Evolutionary conservation across 2,329 filamentous ascomycete species (phyloP).

Genomic region (Fusarium pilosicola): DNA sequence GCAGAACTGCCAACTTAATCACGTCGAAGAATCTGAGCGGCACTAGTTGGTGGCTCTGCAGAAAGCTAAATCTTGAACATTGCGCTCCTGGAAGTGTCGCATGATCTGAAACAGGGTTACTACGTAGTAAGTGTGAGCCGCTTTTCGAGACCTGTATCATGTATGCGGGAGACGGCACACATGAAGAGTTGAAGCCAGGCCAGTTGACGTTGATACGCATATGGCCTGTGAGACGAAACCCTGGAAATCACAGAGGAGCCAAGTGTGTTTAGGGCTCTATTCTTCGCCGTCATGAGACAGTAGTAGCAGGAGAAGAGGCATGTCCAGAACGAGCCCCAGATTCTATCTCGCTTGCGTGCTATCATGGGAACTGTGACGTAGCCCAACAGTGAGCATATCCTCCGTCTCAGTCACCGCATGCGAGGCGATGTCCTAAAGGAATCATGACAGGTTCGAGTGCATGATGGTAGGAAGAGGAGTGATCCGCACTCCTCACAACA

Average conservation of each 20-base stretch:
- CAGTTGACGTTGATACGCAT: neutral
- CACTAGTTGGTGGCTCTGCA: neutral
- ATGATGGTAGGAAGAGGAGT: neutral
- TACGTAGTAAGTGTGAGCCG: too few species aligned
- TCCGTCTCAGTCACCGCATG: neutral
- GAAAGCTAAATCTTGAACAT: neutral
- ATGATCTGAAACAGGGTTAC: too few species aligned
- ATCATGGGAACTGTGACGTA: slow-evolving; percentile 20
- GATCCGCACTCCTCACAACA: neutral
- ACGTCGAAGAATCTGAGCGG: neutral
- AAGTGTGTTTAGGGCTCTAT: neutral
- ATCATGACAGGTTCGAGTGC: neutral
- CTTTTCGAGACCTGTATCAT: neutral
- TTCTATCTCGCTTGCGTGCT: neutral
- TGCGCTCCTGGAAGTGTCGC: too few species aligned
- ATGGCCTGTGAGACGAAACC: neutral
- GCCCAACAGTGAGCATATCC: neutral
- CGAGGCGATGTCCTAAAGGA: fast-evolving
- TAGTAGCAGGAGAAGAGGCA: neutral
- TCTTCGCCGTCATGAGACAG: neutral
- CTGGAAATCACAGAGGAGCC: neutral
- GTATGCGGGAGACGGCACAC: neutral
- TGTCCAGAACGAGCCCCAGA: neutral
- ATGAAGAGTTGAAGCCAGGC: neutral
- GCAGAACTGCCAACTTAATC: neutral